phyloP scores from a whole-genome alignment of 768 basidiomycete species.

The Fistulinella prunicolor region DNA sequence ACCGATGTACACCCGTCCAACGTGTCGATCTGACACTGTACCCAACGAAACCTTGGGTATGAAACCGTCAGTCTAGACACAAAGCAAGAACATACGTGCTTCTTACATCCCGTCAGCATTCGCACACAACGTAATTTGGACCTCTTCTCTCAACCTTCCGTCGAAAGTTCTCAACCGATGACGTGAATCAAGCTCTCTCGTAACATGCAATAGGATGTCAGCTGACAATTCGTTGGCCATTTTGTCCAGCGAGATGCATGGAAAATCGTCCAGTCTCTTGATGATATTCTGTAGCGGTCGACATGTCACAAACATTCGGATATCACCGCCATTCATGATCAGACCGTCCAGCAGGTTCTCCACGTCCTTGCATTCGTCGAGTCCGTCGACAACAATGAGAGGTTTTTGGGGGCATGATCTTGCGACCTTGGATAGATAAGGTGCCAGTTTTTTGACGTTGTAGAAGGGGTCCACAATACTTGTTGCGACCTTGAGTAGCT shows the following conservation, averaged over 20 bases:
- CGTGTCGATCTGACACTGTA: too few species aligned
- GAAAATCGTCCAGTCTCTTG: too few species aligned
- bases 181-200: conserved; percentile 9
- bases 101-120: conserved; percentile 26
- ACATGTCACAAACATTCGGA: conserved; percentile 7
- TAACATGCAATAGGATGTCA: conserved; percentile 12
- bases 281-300: conserved; percentile 6
- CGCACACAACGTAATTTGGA: conserved; percentile 1
- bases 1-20: neutral
- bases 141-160: conserved; percentile 3
- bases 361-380: conserved; percentile 21
- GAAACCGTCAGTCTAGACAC: too few species aligned
- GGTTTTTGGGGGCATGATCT: conserved; percentile 2
- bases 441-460: too few species aligned
- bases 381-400: conserved; percentile 17
- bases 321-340: neutral
- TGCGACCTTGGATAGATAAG: neutral
- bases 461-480: conserved; percentile 2
- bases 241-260: conserved; percentile 12
- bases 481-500: neutral
- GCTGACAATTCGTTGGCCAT: neutral
- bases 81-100: neutral
- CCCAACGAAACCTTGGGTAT: too few species aligned
- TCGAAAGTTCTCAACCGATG: conserved; percentile 3
- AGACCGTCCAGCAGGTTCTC: conserved; percentile 13